Conservation (phyloP, 2,329 filamentous ascomycete species). For the Decorospora gaudefroyi region DNA sequence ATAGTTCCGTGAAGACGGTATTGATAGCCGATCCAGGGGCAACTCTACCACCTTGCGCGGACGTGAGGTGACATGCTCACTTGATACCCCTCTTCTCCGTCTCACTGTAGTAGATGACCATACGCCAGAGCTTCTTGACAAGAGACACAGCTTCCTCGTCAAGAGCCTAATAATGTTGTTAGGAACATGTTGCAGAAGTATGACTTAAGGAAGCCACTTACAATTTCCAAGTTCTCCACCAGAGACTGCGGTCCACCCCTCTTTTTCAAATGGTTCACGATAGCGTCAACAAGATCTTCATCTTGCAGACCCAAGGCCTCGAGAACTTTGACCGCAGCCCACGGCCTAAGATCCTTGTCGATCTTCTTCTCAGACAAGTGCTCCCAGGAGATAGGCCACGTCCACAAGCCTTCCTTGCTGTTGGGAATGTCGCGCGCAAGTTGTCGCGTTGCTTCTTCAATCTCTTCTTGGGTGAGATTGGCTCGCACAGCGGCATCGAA, state of each 20-base stretch:
- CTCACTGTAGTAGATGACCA: conserved; percentile 98
- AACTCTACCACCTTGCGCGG: neutral
- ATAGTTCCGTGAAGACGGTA: neutral
- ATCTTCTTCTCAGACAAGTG: conserved; percentile 81
- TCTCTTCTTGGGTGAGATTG: conserved; percentile 79
- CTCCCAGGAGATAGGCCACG: conserved; percentile 92
- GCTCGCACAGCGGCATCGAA: conserved; percentile 52
- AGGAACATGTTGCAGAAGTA: conserved; percentile 33
- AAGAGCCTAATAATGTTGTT: conserved; percentile 64
- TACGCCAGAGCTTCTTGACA: conserved; percentile 96
- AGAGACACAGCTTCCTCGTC: conserved; percentile 94
- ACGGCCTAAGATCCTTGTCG: conserved; percentile 84
- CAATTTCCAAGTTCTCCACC: conserved; percentile 81
- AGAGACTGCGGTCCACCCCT: conserved; percentile 76
- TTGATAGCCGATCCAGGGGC: neutral
- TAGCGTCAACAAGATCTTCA: conserved; percentile 89
- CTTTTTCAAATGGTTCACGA: conserved; percentile 82
- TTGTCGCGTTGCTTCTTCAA: conserved; percentile 76
- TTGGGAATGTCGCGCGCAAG: conserved; percentile 89
- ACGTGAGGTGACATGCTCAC: conserved; percentile 17
- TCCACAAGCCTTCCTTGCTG: conserved; percentile 84
- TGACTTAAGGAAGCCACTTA: conserved; percentile 54
- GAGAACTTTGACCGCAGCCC: conserved; percentile 97
- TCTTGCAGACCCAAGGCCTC: conserved; percentile 97
- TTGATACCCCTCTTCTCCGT: conserved; percentile 83